Conservation (phyloP, 129 eudicot species). For the Tanacetum coccineum region DNA sequence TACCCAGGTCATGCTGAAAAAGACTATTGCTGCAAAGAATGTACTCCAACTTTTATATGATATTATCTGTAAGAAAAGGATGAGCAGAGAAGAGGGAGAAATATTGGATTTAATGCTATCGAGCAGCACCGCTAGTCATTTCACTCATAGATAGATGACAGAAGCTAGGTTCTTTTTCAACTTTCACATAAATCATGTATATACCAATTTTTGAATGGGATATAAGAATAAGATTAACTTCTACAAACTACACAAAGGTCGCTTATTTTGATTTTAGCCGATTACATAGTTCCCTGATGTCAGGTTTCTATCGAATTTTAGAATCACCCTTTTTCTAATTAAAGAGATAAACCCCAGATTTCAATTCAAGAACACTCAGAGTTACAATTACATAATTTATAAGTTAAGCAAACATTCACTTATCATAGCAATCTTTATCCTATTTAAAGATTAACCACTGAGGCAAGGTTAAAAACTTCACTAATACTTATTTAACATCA, state of each 20-base stretch:
- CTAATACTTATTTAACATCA: no score
- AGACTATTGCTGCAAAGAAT: no score
- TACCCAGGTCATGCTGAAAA: no score
- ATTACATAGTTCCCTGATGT: background rate
- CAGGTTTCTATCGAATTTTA: background rate
- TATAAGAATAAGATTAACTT: conserved; percentile 9
- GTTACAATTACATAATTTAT: background rate
- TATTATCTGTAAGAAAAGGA: no score
- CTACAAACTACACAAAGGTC: background rate
- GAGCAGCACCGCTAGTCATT: background rate
- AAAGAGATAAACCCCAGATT: background rate
- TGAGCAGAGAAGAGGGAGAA: no score
- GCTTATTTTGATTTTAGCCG: background rate
- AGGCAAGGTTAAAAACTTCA: background rate
- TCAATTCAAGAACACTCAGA: background rate
- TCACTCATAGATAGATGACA: background rate
- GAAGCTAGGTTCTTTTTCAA: background rate
- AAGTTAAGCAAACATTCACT: background rate
- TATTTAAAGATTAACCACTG: background rate
- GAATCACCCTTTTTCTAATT: conserved; percentile 2
- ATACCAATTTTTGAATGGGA: background rate
- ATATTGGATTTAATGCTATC: no score
- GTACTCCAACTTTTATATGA: no score
- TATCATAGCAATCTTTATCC: background rate
- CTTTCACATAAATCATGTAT: background rate